Evolutionary conservation across 768 basidiomycete species (phyloP).

Genomic region (Serpula lacrymans): DNA sequence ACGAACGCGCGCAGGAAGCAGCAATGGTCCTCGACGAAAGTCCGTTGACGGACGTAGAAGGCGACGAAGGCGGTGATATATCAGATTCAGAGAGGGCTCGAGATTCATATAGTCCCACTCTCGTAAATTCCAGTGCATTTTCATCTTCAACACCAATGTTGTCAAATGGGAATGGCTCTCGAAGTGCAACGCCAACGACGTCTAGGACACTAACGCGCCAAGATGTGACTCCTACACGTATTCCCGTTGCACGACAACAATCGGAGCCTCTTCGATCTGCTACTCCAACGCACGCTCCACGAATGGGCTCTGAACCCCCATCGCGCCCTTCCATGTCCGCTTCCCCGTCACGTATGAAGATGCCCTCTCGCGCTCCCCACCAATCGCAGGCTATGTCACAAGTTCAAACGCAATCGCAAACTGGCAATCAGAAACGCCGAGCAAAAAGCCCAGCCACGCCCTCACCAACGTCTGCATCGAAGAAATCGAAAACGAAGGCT

Average conservation of each 20-base stretch:
- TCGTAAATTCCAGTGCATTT: constrained; percentile 20
- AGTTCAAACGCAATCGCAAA: constrained; percentile 26
- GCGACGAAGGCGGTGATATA: constrained; percentile 39
- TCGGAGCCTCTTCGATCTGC: constrained; percentile 45
- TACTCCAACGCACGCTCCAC: constrained; percentile 37
- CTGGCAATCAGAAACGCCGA: constrained; percentile 33
- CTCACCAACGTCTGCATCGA: constrained; percentile 35
- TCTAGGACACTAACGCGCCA: constrained; percentile 32
- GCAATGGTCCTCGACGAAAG: constrained; percentile 70
- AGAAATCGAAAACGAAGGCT: constrained; percentile 35
- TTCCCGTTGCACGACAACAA: constrained; percentile 35
- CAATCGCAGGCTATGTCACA: constrained; percentile 17
- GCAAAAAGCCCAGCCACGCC: constrained; percentile 47
- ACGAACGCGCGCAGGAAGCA: constrained; percentile 43
- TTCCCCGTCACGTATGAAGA: constrained; percentile 27
- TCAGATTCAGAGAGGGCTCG: constrained; percentile 8
- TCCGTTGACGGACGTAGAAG: constrained; percentile 73
- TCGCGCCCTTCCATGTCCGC: constrained; percentile 32
- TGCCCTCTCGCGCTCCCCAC: constrained; percentile 14
- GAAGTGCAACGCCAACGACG: constrained; percentile 43
- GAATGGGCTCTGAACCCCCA: constrained; percentile 38
- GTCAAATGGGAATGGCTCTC: constrained; percentile 22
- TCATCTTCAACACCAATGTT: constrained; percentile 15
- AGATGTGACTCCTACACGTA: constrained; percentile 39
- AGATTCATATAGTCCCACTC: constrained; percentile 8